These are phyloP conservation scores for Astragalus glycyphyllos DNA, from an alignment of 306 rosid species.

Conservation along the genomic window DNA sequence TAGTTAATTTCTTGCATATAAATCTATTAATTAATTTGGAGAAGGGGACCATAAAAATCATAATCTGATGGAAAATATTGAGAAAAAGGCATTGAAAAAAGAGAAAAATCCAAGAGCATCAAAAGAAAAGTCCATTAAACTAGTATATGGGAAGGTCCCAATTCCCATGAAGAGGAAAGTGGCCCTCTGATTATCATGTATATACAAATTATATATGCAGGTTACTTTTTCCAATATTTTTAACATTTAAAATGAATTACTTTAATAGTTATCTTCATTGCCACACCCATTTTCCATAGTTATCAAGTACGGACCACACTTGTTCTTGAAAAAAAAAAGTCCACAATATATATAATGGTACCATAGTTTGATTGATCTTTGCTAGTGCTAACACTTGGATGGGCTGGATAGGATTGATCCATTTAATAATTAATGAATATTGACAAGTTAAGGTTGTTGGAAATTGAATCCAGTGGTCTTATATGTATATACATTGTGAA, in stretches of 20 bases:
- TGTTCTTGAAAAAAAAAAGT: constrained; percentile 20
- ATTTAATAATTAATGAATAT: constrained; percentile 45
- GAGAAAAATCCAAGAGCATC: no score
- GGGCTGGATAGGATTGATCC: constrained; percentile 19
- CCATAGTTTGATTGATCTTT: constrained; percentile 28
- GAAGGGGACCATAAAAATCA: constrained; percentile 48
- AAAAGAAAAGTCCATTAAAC: constrained; percentile 46
- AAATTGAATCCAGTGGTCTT: neutral
- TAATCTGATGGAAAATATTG: constrained; percentile 37
- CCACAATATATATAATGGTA: neutral
- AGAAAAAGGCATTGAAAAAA: constrained; percentile 46
- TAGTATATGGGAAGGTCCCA: constrained; percentile 52
- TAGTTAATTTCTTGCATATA: neutral
- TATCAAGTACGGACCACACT: constrained; percentile 80
- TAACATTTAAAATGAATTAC: constrained; percentile 35
- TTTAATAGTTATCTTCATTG: constrained; percentile 45
- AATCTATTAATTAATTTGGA: constrained; percentile 33
- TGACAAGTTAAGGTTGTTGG: constrained; percentile 24
- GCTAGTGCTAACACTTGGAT: constrained; percentile 36
- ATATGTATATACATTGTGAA: no score
- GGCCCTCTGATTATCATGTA: constrained; percentile 52
- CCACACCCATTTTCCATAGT: constrained; percentile 50
- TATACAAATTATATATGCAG: neutral
- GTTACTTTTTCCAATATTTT: constrained; percentile 22
- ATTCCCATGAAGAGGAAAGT: constrained; percentile 58